Base-by-base conservation (phyloP, 2,329 filamentous ascomycete genomes). In the Calonectria hawksworthii region DNA sequence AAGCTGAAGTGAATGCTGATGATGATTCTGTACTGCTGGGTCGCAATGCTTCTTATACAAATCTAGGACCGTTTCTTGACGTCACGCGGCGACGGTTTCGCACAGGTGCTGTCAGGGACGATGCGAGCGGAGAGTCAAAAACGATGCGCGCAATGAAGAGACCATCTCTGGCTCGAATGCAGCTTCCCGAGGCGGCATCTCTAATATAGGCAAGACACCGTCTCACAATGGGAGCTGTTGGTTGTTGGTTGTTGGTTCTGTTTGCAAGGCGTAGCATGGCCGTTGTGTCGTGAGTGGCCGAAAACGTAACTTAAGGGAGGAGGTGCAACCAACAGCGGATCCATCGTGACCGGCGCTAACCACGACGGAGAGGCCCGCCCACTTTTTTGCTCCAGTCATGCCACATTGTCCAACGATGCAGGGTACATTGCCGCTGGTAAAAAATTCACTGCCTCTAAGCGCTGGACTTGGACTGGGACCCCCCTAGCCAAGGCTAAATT, bases 1-100 rank as follows among this genome's bases (percentile, higher is more conserved):
- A 26, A 41, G 30, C 38, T 28, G 34, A 0, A 13, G 34, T 38
- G 56, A 28, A 63, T 38, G 56, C 2, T 51, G 68, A 26, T 54
- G 66, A 13, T 32, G 16, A 34, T 41, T 28, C 2, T 21, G 5
- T 23, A 7, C 4, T 23, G 10, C 30, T 6, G 8, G 32, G 10
- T 65, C 5, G 28, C 26, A 10, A 14, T n/a, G 18, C 16, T 26
- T 69, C 66, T 70, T 70, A 70, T 73, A 59, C 21, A 26, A 34
- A 11, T 11, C 13, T 2, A n/a, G n/a, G 47, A 28, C 41, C 23
- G 30, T 23, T 23, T 6, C 13, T 73, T 59, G 59, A 52, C 30
- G 59, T 69, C 66, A 73, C 64, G 16, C 32, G 16, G 59, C 21
- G 71, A 73, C 66, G 66, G 66, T 61, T 69, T 47, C 59, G 59